Evolutionary conservation across 108 stramenopile species (phyloP).

Genomic region (Discostella pseudostelligera): DNA sequence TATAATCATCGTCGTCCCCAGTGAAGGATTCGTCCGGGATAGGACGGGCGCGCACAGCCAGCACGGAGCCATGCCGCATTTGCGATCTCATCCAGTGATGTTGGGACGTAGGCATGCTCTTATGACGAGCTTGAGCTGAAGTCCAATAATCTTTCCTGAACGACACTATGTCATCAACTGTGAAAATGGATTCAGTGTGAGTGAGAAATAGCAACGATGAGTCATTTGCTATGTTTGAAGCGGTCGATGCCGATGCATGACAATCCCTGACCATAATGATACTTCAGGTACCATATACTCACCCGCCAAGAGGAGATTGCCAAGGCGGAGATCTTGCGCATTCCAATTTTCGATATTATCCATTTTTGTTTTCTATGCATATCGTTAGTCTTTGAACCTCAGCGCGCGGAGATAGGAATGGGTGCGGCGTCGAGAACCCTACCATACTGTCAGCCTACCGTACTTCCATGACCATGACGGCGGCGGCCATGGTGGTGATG

Average conservation of each 20-base stretch:
- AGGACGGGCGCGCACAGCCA: constrained; percentile 41
- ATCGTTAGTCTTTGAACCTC: no score
- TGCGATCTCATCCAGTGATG: constrained; percentile 34
- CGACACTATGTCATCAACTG: constrained; percentile 34
- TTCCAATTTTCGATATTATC: constrained; percentile 2
- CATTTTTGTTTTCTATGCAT: neutral
- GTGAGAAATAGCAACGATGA: no score
- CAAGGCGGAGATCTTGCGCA: constrained; percentile 8
- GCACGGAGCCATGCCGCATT: constrained; percentile 33
- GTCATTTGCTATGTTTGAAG: no score
- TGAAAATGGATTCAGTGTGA: neutral
- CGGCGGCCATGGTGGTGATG: no score
- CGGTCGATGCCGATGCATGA: no score
- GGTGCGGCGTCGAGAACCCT: no score
- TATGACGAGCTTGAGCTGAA: constrained; percentile 33
- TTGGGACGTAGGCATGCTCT: constrained; percentile 23
- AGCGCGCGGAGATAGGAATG: no score
- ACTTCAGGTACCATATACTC: neutral
- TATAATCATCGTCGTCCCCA: constrained; percentile 18
- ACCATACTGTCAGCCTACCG: no score
- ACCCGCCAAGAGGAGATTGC: constrained; percentile 20
- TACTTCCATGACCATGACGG: no score
- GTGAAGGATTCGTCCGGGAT: constrained; percentile 6
- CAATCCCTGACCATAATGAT: no score
- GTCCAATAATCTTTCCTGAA: constrained; percentile 40